A percentile compares a stretch with the other conserved stretches of the same genome.
Evolutionary conservation across 345 rosid species (phyloP).

Genomic region (Brassica rapa): DNA sequence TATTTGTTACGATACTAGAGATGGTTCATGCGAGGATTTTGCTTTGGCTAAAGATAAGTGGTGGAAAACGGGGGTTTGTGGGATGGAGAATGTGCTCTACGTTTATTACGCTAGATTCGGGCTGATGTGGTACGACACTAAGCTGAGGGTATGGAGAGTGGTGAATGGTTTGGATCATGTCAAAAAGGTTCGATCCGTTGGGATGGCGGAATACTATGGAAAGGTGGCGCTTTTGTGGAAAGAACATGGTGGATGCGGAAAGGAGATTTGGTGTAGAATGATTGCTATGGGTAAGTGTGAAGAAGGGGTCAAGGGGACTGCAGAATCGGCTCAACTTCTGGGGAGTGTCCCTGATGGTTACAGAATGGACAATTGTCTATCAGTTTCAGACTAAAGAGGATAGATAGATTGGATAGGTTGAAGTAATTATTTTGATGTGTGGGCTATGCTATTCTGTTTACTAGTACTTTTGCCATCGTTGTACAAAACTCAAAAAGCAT

Average conservation of each 20-base stretch:
- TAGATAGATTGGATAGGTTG: not conserved
- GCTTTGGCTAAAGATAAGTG: not conserved
- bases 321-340: not conserved
- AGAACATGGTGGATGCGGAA: not conserved
- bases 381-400: not conserved
- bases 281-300: not conserved
- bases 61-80: not conserved
- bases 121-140: not conserved
- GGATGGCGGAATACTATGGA: constrained; percentile 4
- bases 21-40: not conserved
- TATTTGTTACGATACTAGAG: not conserved
- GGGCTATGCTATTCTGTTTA: too few relatives aligned
- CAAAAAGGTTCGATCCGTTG: not conserved
- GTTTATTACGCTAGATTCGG: not conserved
- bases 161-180: not conserved
- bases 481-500: too few relatives aligned
- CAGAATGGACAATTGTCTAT: not conserved
- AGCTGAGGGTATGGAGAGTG: not conserved
- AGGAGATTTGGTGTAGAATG: constrained; percentile 17
- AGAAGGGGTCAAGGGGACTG: not conserved
- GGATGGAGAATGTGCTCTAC: not conserved
- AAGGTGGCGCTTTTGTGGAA: not conserved
- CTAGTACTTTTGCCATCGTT: too few relatives aligned
- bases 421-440: not conserved
- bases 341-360: not conserved